Conservation (phyloP, 192 early-diverging fungal genomes). For the Backusella sp. region DNA sequence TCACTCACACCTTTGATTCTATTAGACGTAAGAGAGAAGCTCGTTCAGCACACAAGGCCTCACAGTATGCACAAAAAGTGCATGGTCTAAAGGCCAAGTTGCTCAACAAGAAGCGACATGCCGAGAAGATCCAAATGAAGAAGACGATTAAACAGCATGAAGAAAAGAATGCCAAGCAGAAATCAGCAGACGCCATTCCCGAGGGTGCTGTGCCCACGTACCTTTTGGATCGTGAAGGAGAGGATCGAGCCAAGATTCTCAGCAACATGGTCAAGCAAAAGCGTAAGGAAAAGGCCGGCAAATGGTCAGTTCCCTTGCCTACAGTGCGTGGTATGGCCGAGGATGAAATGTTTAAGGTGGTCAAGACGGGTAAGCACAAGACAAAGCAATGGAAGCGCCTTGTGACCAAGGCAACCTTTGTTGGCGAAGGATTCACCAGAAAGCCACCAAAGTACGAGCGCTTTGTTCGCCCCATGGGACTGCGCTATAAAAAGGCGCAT, state of each 20-base stretch:
- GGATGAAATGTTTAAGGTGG: conserved; percentile 98
- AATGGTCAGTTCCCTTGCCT: conserved; percentile 96
- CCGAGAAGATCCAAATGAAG: conserved; percentile 99
- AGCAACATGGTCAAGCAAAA: conserved; percentile 99
- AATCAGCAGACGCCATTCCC: conserved; percentile 84
- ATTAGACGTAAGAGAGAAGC: conserved; percentile 92
- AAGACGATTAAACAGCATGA: conserved; percentile 99
- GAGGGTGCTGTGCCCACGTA: conserved; percentile 98
- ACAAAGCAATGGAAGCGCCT: conserved; percentile 98
- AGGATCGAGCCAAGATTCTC: conserved; percentile 94
- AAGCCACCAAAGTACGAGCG: conserved; percentile 99
- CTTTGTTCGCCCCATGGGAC: conserved; percentile 95
- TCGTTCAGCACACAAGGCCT: conserved; percentile 86
- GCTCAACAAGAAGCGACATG: conserved; percentile 97
- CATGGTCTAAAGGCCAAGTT: conserved; percentile 98
- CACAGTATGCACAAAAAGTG: conserved; percentile 93
- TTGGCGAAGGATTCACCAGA: conserved; percentile 96
- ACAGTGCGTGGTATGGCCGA: conserved; percentile 99
- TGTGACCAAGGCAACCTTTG: conserved; percentile 99
- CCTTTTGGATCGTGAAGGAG: conserved; percentile 96
- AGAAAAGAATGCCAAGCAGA: conserved; percentile 94
- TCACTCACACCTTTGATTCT: neutral
- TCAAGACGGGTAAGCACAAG: conserved; percentile 92
- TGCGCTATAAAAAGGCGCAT: conserved; percentile 98
- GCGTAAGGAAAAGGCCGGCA: conserved; percentile 99